Base-by-base conservation (phyloP, 1,139 yeast species). In the Nematodospora anomalae region DNA sequence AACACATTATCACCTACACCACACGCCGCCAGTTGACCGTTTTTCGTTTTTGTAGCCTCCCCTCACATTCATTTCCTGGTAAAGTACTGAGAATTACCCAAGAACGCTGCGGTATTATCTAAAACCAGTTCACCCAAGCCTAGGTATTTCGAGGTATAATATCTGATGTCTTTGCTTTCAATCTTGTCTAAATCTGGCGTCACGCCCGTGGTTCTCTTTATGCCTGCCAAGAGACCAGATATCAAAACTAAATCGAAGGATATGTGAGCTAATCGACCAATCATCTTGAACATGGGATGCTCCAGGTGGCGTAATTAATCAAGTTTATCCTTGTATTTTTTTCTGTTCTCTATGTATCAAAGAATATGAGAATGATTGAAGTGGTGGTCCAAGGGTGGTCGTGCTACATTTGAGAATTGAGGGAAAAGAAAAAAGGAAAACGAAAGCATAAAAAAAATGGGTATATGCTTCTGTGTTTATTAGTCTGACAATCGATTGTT, bases 221-320 rank as follows among this genome's bases (percentile, higher is more conserved):
- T 80, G 2, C 97, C 97, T 1, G 97, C 96, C 38, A 92, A 68
- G 37, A 89, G 76, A 0, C 96, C 83, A 1, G 96, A 84, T 4
- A 88, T 71, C 30, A 92, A 70, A 2, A 83, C 79, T 31, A 89
- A 71, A 57, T 92, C 97, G 28, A 83, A 63, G 2, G 89, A 74
- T 36, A 74, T 52, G 59, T 92, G 97, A 38, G 82, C 57, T 4
- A 73, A 56, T 69, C 73, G 83, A n/a, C 82, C 79, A 32, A 79
- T 50, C 80, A 38, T 37, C 27, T 23, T 73, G 40, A 32, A 28
- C 37, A 37, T 32, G 12, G 7, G 27, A n/a, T n/a, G n/a, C n/a
- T n/a, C n/a, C n/a, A 14, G 16, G 10, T 7, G n/a, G n/a, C n/a
- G n/a, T n/a, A n/a, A n/a, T n/a, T n/a, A n/a, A n/a, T n/a, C n/a